Base-by-base conservation (phyloP, 441 rosid genomes). In the Syzygium syzygioides region DNA sequence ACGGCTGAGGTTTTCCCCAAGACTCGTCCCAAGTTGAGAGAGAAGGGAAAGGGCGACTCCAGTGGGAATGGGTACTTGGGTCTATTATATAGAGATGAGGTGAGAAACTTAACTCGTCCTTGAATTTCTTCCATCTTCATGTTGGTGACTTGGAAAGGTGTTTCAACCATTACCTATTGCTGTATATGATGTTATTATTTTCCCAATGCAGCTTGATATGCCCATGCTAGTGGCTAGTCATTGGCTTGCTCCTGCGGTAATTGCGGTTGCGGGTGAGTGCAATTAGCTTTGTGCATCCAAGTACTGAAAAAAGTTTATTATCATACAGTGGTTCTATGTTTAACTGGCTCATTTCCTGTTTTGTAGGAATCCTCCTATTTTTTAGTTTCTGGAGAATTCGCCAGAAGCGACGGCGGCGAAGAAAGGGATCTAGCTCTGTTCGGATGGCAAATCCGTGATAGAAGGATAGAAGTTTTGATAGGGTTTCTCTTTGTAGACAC, bases 201-300 rank as follows among this genome's bases (percentile, higher is more conserved):
- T 89, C 86, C 48, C 26, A 48, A 90, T 86, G 92, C 96, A 98
- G 99, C 92, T 95, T 88, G 99, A 98, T 89, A 91, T 92, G 89
- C 96, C 99, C 53, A 93, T 94, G 83, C 94, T 94, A 41, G 93
- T 93, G 89, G 93, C 95, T 86, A 96, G 95, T 90, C 97, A 94
- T 53, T 95, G 98, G 99, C 94, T 96, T 86, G 92, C 96, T 87
- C 99, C 96, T 89, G 96, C 94, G 23, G 94, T 93, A 54, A 92
- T 95, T 88, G 95, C 94, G 76, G 89, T 95, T 85, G 89, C 94
- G 56, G 99, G 99, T 98, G 87, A 86, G 94, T 91, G 87, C 79
- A 30, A 66, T 84, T 79, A 52, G 18, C 23, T 37, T 60, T 86
- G 86, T 26, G 20, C 79, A 89, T 37, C 17, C 41, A 41, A 28